phyloP scores from a whole-genome alignment of 768 basidiomycete species.

The Fomitopsis pulvina region DNA sequence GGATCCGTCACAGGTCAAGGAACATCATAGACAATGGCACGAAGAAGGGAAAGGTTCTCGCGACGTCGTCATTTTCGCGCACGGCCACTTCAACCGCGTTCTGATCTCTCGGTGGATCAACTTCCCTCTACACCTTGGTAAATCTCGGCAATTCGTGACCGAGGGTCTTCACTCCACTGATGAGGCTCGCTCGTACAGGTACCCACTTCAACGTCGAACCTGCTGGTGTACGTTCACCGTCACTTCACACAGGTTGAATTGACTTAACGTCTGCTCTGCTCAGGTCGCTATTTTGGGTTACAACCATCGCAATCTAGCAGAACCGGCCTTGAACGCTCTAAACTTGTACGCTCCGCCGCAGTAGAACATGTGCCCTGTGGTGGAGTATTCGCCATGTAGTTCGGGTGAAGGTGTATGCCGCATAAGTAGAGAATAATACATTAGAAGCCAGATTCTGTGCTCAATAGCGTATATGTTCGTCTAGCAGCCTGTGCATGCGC shows the following conservation, averaged over 20 bases:
- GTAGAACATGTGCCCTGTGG: background rate
- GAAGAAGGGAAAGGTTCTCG: slow-evolving; percentile 61
- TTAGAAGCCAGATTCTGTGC: too few species aligned
- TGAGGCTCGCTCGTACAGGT: slow-evolving; percentile 30
- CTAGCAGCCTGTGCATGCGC: too few species aligned
- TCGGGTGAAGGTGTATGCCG: background rate
- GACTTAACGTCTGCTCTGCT: background rate
- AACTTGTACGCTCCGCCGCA: slow-evolving; percentile 48
- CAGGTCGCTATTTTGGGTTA: slow-evolving; percentile 79
- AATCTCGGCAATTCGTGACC: background rate
- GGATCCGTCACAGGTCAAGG: slow-evolving; percentile 46
- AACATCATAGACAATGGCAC: slow-evolving; percentile 63
- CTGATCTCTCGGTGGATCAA: slow-evolving; percentile 80
- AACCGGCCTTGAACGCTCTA: slow-evolving; percentile 70
- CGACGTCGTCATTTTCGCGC: slow-evolving; percentile 86
- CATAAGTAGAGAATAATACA: background rate
- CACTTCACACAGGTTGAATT: slow-evolving; percentile 1
- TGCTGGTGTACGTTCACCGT: slow-evolving; percentile 47
- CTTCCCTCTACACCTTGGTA: slow-evolving; percentile 56
- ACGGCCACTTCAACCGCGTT: slow-evolving; percentile 77
- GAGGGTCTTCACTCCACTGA: slow-evolving; percentile 8
- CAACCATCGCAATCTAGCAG: slow-evolving; percentile 71
- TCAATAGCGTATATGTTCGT: too few species aligned
- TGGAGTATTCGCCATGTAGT: background rate
- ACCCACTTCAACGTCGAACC: slow-evolving; percentile 83